phyloP scores from a whole-genome alignment of 768 basidiomycete genomes.

The Paxillus rubicundulus region DNA sequence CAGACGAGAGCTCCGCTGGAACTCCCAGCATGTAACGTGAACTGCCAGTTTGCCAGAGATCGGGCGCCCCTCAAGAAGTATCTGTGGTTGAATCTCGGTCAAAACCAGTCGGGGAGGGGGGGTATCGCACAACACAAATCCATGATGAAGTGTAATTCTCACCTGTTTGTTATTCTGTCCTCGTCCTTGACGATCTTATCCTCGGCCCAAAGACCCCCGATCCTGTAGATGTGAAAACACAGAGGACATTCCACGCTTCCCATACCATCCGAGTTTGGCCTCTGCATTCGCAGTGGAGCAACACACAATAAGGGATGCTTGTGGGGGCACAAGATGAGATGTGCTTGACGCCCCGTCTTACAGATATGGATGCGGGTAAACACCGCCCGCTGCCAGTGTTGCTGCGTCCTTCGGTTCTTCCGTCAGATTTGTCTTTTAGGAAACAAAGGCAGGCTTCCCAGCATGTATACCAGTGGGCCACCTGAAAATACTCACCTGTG shows the following conservation, averaged over 20 bases:
- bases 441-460: not conserved
- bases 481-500: not conserved
- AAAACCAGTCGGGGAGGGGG: not conserved
- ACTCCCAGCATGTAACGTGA: slow-evolving; percentile 18
- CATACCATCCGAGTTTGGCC: not conserved
- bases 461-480: not conserved
- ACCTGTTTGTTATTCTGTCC: slow-evolving; percentile 26
- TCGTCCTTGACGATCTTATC: slow-evolving; percentile 29
- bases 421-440: not conserved
- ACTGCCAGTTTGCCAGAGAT: slow-evolving; percentile 17
- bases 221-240: slow-evolving; percentile 28
- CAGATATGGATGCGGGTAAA: not conserved
- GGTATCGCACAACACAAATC: not conserved
- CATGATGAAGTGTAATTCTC: not conserved
- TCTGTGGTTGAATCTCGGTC: slow-evolving; percentile 9
- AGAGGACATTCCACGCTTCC: slow-evolving; percentile 3
- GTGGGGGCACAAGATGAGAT: not conserved
- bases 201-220: slow-evolving; percentile 28
- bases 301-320: not conserved
- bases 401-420: not conserved
- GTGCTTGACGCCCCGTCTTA: too few relatives aligned
- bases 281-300: slow-evolving; percentile 4
- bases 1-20: slow-evolving; percentile 21
- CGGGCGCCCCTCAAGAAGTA: slow-evolving; percentile 26
- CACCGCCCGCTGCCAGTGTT: not conserved